Evolutionary conservation across 2,329 filamentous ascomycete species (phyloP).

Genomic region (Pseudogymnoascus sp.): DNA sequence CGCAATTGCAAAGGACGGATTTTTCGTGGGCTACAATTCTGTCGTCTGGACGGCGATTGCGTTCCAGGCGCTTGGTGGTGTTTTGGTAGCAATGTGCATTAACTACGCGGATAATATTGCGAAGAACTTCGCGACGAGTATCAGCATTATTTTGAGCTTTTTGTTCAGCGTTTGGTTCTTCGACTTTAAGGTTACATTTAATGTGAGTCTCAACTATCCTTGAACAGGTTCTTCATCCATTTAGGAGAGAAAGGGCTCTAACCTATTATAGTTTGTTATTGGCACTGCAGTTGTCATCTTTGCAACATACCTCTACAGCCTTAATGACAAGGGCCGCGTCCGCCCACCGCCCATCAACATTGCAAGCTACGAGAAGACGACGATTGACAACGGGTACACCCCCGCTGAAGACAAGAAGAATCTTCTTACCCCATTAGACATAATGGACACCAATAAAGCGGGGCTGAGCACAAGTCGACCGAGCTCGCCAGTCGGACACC

Average conservation of each 20-base stretch:
- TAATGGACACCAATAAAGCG: slow-evolving; percentile 32
- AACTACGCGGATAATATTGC: slow-evolving; percentile 83
- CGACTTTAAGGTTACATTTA: slow-evolving; percentile 63
- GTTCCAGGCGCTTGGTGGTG: slow-evolving; percentile 75
- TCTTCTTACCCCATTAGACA: slow-evolving; percentile 16
- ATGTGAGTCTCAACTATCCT: slow-evolving; percentile 47
- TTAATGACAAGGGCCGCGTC: slow-evolving; percentile 50
- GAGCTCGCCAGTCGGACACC: slow-evolving; percentile 39
- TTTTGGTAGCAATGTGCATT: slow-evolving; percentile 75
- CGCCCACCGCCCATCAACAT: slow-evolving; percentile 62
- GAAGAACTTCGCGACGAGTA: slow-evolving; percentile 88
- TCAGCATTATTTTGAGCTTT: slow-evolving; percentile 83
- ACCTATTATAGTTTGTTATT: slow-evolving; percentile 59
- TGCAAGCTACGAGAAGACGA: slow-evolving; percentile 65
- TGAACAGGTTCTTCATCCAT: not conserved
- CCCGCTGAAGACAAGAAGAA: slow-evolving; percentile 16
- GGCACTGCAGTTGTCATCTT: slow-evolving; percentile 73
- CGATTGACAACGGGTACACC: slow-evolving; percentile 29
- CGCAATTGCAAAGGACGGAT: slow-evolving; percentile 74
- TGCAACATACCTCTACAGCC: slow-evolving; percentile 79
- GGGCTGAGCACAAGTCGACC: slow-evolving; percentile 47
- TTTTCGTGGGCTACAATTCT: slow-evolving; percentile 92
- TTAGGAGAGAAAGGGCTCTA: not conserved
- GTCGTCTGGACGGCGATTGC: slow-evolving; percentile 80
- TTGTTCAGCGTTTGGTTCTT: slow-evolving; percentile 82